Base-by-base conservation (phyloP, 768 basidiomycete species). In the Boletus reticuloceps region DNA sequence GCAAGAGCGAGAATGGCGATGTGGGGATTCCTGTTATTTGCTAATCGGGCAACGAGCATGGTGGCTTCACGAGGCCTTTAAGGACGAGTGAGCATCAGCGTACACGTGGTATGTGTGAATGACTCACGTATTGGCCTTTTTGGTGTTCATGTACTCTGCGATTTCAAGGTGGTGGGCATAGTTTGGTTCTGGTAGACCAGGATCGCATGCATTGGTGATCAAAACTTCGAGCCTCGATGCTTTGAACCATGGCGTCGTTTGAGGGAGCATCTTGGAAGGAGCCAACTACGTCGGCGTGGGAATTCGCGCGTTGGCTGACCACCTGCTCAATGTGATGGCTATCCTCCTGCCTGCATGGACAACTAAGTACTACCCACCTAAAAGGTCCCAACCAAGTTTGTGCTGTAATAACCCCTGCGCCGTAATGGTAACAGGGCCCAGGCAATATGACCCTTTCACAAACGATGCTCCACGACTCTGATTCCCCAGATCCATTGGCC, bases 91-190 rank as follows among this genome's bases (percentile, higher is more conserved):
- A 32, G 16, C 16, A 25, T 13, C 25, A 22, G 31, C 1, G 41
- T 7, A 22, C 22, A 22, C 19, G 27, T n/a, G 47, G 16, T 12
- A 19, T 7, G 19, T 22, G 34, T n/a, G 6, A 32, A 19, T 4
- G 32, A 76, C 88, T 59, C 72, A 95, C 93, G 82, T 92, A 75
- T 99, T 98, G 0, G 94, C 95, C 73, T 98, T 98, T 78, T 98
- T 98, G 53, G 76, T 76, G 72, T 95, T 96, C 74, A 98, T 85
- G 64, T 88, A 84, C 58, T 98, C 95, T 14, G 94, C 94, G 32
- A 98, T 85, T 72, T 98, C 94, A 60, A 99, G 81, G 69, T 98
- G 92, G 27, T 88, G 75, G 0, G 91, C 88, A 74, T 94, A 92
- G 74, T 97, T 96, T 29, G 94, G 94, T 69, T 94, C 93, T 60